A percentile compares a stretch with the other conserved stretches of the same genome.
Evolutionary conservation across 306 rosid genomes (phyloP).

Genomic region (Pyrus bretschneideri): DNA sequence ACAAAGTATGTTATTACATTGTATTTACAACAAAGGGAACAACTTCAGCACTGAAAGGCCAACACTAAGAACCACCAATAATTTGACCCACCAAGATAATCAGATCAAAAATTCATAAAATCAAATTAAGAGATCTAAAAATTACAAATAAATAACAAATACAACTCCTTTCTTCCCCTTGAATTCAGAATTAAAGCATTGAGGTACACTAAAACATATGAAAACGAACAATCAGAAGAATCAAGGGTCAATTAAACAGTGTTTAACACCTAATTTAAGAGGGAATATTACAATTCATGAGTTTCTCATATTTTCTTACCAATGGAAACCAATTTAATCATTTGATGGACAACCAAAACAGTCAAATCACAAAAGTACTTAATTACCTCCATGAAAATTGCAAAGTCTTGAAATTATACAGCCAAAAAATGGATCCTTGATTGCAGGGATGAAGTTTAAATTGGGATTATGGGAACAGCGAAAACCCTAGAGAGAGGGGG

Average conservation of each 20-base stretch:
- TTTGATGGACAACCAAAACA: background rate
- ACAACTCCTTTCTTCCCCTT: background rate
- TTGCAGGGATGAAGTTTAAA: background rate
- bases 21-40: background rate
- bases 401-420: background rate
- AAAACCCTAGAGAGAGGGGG: constrained; percentile 21
- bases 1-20: background rate
- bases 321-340: background rate
- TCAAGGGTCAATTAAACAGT: background rate
- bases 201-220: background rate
- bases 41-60: background rate
- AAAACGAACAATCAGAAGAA: background rate
- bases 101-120: background rate
- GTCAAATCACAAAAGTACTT: background rate
- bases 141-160: background rate
- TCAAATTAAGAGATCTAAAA: background rate
- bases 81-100: background rate
- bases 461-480: background rate
- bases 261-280: background rate
- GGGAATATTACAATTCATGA: background rate
- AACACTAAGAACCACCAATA: background rate
- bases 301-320: background rate
- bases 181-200: background rate
- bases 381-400: constrained; percentile 26
- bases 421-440: background rate